phyloP scores from a whole-genome alignment of 2,329 filamentous ascomycete genomes.

The Sporothrix globosa region DNA sequence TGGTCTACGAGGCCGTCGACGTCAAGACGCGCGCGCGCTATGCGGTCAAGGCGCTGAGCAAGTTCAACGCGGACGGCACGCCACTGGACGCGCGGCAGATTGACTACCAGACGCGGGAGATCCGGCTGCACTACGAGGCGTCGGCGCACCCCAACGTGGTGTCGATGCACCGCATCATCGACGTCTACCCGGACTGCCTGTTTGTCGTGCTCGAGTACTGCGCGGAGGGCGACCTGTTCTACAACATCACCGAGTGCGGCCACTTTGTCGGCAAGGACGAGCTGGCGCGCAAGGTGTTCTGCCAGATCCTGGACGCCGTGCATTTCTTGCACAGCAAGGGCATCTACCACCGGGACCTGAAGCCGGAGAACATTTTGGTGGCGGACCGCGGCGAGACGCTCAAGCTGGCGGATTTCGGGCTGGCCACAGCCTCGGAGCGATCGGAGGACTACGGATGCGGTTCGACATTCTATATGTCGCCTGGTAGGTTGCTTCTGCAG shows the following conservation, averaged over 20 bases:
- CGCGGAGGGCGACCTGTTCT: slow-evolving; percentile 94
- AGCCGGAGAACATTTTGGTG: slow-evolving; percentile 97
- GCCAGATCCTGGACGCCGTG: slow-evolving; percentile 95
- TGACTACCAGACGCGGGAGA: slow-evolving; percentile 90
- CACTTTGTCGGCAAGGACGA: slow-evolving; percentile 92
- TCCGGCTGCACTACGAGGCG: slow-evolving; percentile 85
- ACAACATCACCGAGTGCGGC: slow-evolving; percentile 93
- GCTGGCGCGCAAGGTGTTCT: slow-evolving; percentile 82
- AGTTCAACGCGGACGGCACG: slow-evolving; percentile 71
- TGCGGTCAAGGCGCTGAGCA: slow-evolving; percentile 96
- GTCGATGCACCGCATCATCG: slow-evolving; percentile 90
- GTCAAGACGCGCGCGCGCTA: slow-evolving; percentile 79
- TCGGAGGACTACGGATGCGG: slow-evolving; percentile 97
- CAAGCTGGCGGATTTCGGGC: slow-evolving; percentile 95
- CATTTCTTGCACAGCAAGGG: slow-evolving; percentile 90
- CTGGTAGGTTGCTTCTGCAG: slow-evolving; percentile 62
- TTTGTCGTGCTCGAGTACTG: slow-evolving; percentile 97
- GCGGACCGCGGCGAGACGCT: slow-evolving; percentile 85
- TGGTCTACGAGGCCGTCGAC: slow-evolving; percentile 89
- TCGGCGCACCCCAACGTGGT: slow-evolving; percentile 92
- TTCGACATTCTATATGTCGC: slow-evolving; percentile 99
- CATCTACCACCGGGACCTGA: slow-evolving; percentile 96
- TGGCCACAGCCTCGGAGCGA: slow-evolving; percentile 80
- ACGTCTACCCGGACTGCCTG: slow-evolving; percentile 87
- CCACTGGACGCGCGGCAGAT: slow-evolving; percentile 81